These are phyloP conservation scores for Taxawa tesnikishii DNA, from an alignment of 2,329 filamentous ascomycete species.

Conservation along the genomic window DNA sequence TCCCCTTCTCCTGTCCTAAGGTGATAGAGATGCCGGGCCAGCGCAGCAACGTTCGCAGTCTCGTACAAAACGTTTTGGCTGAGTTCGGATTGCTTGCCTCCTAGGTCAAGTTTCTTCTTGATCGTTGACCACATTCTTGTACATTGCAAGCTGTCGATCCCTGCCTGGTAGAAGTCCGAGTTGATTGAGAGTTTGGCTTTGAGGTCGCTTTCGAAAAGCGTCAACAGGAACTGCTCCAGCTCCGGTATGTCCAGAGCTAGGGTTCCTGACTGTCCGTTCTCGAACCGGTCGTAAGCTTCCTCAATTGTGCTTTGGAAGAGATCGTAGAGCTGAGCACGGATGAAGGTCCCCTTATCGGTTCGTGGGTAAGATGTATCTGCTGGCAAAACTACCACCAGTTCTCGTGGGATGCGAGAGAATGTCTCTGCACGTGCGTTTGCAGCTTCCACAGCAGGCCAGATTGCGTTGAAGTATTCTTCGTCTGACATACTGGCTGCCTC, in stretches of 20 bases:
- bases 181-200: conserved; percentile 10
- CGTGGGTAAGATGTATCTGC: conserved; percentile 32
- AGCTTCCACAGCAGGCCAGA: conserved; percentile 38
- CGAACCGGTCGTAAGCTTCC: conserved; percentile 26
- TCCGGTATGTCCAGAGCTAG: conserved; percentile 17
- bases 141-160: conserved; percentile 47
- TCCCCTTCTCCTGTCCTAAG: conserved; percentile 26
- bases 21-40: conserved; percentile 33
- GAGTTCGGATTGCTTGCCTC: conserved; percentile 26
- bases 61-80: conserved; percentile 50
- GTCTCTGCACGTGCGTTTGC: conserved; percentile 39
- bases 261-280: conserved; percentile 6
- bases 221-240: conserved; percentile 19
- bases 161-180: conserved; percentile 46
- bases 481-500: conserved; percentile 27
- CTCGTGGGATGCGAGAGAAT: conserved; percentile 40
- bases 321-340: conserved; percentile 38
- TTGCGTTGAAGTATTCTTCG: conserved; percentile 32
- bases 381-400: conserved; percentile 39
- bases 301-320: conserved; percentile 37
- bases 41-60: conserved; percentile 33
- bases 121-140: conserved; percentile 43
- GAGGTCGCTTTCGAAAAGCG: conserved; percentile 20
- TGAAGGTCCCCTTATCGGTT: conserved; percentile 47
- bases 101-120: conserved; percentile 37